phyloP scores from a whole-genome alignment of 2,329 filamentous ascomycete species.

The Knufia petricola region DNA sequence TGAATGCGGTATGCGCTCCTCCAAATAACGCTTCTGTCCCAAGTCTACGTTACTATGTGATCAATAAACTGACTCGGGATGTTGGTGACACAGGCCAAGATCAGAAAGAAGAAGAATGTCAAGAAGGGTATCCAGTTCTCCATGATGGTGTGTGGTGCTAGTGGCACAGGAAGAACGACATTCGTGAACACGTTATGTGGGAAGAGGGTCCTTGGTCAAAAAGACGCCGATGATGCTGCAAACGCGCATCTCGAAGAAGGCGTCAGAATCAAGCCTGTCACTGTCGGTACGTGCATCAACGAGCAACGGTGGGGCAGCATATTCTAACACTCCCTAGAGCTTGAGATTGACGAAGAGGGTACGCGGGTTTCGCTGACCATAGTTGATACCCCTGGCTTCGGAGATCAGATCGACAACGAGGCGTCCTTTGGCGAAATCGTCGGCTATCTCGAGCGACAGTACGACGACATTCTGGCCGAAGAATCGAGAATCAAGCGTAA shows the following conservation, averaged over 20 bases:
- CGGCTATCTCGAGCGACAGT: conserved; percentile 96
- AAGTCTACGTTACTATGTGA: background rate
- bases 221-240: conserved; percentile 83
- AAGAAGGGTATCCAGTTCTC: conserved; percentile 99
- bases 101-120: conserved; percentile 99
- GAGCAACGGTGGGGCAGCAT: conserved; percentile 2
- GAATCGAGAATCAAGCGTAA: conserved; percentile 99
- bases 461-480: conserved; percentile 97
- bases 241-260: conserved; percentile 90
- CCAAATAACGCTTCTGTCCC: background rate
- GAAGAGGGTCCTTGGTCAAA: conserved; percentile 80
- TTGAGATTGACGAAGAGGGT: conserved; percentile 95
- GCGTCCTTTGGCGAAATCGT: conserved; percentile 98
- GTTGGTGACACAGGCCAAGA: conserved; percentile 61
- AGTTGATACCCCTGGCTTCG: conserved; percentile 95
- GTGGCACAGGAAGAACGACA: conserved; percentile 93
- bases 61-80: background rate
- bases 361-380: conserved; percentile 97
- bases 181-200: conserved; percentile 99
- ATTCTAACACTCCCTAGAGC: conserved; percentile 48
- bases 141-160: conserved; percentile 98
- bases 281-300: conserved; percentile 62
- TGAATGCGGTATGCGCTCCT: conserved; percentile 22
- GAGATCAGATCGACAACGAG: conserved; percentile 98
- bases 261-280: conserved; percentile 97